Evolutionary conservation across 805 yeast species (phyloP).

Genomic region (Tetrapisispora fleetii): DNA sequence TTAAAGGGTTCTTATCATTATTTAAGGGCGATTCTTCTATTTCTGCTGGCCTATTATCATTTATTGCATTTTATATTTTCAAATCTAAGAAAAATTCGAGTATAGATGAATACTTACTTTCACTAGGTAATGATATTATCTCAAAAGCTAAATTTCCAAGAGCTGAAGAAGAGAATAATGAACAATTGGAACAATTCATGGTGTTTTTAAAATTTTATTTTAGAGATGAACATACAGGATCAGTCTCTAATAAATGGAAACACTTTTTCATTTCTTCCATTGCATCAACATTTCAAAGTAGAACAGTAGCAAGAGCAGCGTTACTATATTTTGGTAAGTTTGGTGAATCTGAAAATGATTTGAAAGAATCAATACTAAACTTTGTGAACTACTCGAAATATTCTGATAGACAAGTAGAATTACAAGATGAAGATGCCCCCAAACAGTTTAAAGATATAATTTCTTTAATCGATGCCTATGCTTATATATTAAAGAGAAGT

Average conservation of each 20-base stretch:
- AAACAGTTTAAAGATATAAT: constrained; percentile 32
- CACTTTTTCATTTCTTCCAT: constrained; percentile 28
- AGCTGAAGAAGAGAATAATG: constrained; percentile 31
- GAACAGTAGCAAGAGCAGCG: constrained; percentile 28
- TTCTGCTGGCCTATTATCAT: not conserved
- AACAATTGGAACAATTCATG: constrained; percentile 26
- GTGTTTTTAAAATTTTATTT: constrained; percentile 23
- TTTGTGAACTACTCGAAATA: constrained; percentile 37
- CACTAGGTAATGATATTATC: constrained; percentile 13
- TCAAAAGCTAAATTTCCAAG: constrained; percentile 33
- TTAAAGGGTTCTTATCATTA: not conserved
- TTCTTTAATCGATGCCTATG: constrained; percentile 22
- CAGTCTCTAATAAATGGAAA: constrained; percentile 14
- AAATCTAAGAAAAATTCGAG: constrained; percentile 1
- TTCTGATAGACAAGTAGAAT: constrained; percentile 29
- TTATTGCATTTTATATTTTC: constrained; percentile 2
- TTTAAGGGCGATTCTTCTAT: not conserved
- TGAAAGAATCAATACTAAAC: constrained; percentile 23
- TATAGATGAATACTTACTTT: constrained; percentile 12
- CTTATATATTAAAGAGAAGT: constrained; percentile 12
- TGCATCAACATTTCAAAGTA: constrained; percentile 39
- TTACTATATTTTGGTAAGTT: constrained; percentile 25
- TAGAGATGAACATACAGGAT: constrained; percentile 9
- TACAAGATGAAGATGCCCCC: constrained; percentile 29
- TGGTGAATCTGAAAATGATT: constrained; percentile 6